Base-by-base conservation (phyloP, 2,329 filamentous ascomycete genomes). In the Alternaria brassicae region DNA sequence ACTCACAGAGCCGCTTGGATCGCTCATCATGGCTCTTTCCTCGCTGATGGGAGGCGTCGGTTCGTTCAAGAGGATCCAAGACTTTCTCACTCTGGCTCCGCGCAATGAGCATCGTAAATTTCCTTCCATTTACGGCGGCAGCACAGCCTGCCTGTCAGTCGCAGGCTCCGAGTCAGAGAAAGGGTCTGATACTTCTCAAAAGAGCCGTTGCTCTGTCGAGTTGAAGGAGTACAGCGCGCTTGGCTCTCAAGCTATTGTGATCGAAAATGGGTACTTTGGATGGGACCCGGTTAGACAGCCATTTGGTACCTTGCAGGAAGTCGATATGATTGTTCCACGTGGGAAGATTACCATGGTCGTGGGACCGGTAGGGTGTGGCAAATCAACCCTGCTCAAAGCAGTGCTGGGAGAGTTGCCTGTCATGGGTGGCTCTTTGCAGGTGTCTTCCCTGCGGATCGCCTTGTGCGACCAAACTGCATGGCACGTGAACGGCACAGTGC, bases 331-430 rank as follows among this genome's bases (percentile, higher is more conserved):
- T 7, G 72, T 84, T 30, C 74, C 79, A 23, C 77, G 76, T 19
- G 77, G 77, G 34, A 81, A 79, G 57, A 76, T 84, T 48, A 82
- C 80, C 25, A 81, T 84, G 69, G 67, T 85, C 9, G 75, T 84
- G 55, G 83, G 83, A 15, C 82, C 83, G 15, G 81, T 83, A 23
- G 83, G 82, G 5, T 84, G 80, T 58, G 84, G 83, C 4, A 86
- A 85, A 59, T 84, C 83, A 19, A 84, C 82, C 4, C 66, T 86
- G 52, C 65, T 76, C 17, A 76, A 75, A 54, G 72, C 70, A 32
- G 62, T 77, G 19, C 54, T 76, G 13, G 71, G 74, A 53, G 75
- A 77, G 58, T 59, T 76, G 41, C 70, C 73, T n/a, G 66, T 72
- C 30, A 71, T 73, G 62, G 64, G 65, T 45, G 76, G 75, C 45